Base-by-base conservation (phyloP, 2,329 filamentous ascomycete species). In the Lachnellula suecica region DNA sequence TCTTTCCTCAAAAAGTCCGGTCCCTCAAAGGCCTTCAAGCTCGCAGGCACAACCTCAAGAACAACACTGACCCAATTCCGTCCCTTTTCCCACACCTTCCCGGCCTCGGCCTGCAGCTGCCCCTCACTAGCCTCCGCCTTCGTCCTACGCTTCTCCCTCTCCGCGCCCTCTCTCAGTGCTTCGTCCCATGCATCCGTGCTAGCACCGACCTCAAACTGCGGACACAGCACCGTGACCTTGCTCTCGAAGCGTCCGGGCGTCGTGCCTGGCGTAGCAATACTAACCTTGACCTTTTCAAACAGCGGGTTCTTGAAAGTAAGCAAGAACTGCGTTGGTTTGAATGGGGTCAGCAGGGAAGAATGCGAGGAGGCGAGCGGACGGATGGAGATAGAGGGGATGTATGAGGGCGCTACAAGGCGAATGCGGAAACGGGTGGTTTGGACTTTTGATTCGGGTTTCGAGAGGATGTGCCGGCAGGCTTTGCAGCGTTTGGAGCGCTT, bases 111-210 rank as follows among this genome's bases (percentile, higher is more conserved):
- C 65, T 83, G 84, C 40, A 66, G 74, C 66, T 63, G 72, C 61
- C 70, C 70, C 13, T 71, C 66, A 25, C 68, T 70, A 10, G 57
- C 58, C 44, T 67, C 66, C 1, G 60, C 63, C 47, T 66, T 66
- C 19, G 58, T 65, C 4, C 60, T 47, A 17, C 54, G 70, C 73
- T 64, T 72, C 74, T 63, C 67, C 67, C 62, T 64, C 72, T 66
- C 64, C 66, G 59, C 66, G 69, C 67, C 68, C 56, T 61, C 58
- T 9, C 69, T 53, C 51, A 97, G 78, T 0, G 92, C 93, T 66
- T 97, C 94, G 63, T 97, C 93, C 88, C 88, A 89, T 71, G 95
- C 83, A 63, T 92, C 88, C n/a, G 90, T 94, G 69, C 96, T 97
- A 53, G 93, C 90, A 57, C 92, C 93, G 41, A 99, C 87, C 44